Percentiles rank a stretch among this genome's conserved stretches.
These are phyloP conservation scores for Artemisia annua DNA, from an alignment of 129 eudicot genomes.

Conservation along the genomic window DNA sequence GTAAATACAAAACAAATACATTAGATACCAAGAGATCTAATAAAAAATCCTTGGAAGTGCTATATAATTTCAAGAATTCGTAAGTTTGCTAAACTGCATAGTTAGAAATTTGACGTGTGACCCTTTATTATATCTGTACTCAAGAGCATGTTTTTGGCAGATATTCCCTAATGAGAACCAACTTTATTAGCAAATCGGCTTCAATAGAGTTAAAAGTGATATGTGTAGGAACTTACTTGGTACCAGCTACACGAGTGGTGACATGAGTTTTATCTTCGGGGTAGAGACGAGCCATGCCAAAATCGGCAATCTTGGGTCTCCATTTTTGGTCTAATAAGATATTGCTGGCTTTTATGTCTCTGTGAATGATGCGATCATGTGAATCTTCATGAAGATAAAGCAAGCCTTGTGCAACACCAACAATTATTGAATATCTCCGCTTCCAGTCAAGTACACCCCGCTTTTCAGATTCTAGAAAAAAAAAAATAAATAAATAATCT, in stretches of 20 bases:
- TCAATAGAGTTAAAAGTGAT: background rate
- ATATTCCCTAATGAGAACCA: background rate
- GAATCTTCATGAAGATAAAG: slow-evolving; percentile 84
- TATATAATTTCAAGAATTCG: too few relatives aligned
- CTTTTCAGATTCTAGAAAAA: slow-evolving; percentile 41
- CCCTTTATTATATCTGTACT: slow-evolving; percentile 4
- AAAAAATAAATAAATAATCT: background rate
- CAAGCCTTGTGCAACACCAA: slow-evolving; percentile 72
- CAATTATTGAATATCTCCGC: slow-evolving; percentile 51
- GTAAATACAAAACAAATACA: background rate
- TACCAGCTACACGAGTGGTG: slow-evolving; percentile 85
- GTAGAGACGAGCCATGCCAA: slow-evolving; percentile 82
- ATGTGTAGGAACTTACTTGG: slow-evolving; percentile 56
- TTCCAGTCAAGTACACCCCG: slow-evolving; percentile 66
- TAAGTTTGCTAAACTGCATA: too few relatives aligned
- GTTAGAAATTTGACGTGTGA: background rate
- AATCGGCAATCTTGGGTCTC: slow-evolving; percentile 89
- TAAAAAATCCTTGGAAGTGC: too few relatives aligned
- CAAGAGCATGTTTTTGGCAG: background rate
- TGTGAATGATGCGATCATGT: slow-evolving; percentile 60
- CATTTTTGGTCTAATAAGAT: slow-evolving; percentile 69
- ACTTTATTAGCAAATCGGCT: background rate
- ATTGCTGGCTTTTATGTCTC: slow-evolving; percentile 90
- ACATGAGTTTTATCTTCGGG: slow-evolving; percentile 79
- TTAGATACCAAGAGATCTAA: background rate